Evolutionary conservation across 768 basidiomycete species (phyloP), one percentile per base, ranked within the genome.

Genomic region (Suillus brevipes): DNA sequence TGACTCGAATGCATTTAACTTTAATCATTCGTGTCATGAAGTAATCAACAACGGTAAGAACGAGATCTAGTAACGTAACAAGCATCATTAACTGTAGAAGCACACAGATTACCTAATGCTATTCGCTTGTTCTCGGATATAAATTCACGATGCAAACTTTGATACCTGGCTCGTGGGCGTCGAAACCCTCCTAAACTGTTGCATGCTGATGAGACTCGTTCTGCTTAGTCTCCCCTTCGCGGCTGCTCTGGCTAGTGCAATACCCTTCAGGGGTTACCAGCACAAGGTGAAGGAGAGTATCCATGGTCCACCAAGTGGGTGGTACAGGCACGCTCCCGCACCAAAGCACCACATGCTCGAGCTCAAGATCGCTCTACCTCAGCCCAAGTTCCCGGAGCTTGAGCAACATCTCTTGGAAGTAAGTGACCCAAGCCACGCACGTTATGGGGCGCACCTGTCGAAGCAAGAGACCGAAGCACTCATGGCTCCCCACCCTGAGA

Each of bases 401-500:
- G 85, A 88, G 70, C 73, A 81, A 42, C 82, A 84, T 53, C 73
- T 89, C 4, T 83, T 78, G 72, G 84, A 87, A 73, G 78, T 87
- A 16, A 87, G 85, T 69, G 79, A 88, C 70, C 87, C 87, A 0
- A 73, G 71, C 52, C 86, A 88, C 63, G 66, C 72, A 40, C 83
- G 83, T 42, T 88, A 87, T 68, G 87, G 86, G 0, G 77, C 79
- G n/a, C 80, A 86, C 72, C 75, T 92, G 50, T 83, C 88, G 62
- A 89, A 88, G 74, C 85, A 84, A 61, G 84, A 91, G 66, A 87
- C 88, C 7, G 88, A 90, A 55, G 79, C 72, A 1, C 77, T 91
- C 52, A 81, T 90, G 60, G 80, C 85, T 25, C 91, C 90, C 4
- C 81, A 83, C 67, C 77, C 79, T 0, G 80, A 82, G 57, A 87